These are phyloP conservation scores for Clavispora vitiphila DNA, from an alignment of 805 yeast species.

Conservation along the genomic window DNA sequence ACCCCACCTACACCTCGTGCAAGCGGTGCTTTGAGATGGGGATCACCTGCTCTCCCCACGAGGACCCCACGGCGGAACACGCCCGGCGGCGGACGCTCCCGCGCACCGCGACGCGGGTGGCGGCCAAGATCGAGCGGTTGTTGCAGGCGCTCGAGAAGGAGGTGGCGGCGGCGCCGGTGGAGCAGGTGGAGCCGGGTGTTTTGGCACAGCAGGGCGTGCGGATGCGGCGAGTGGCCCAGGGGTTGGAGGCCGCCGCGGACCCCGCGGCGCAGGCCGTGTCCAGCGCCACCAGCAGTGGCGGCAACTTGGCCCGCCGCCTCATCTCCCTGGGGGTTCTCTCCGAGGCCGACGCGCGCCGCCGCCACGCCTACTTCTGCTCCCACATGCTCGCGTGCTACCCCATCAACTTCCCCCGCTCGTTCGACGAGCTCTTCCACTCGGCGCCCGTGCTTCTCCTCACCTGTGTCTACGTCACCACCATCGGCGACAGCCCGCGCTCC, in stretches of 20 bases:
- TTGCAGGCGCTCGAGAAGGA: constrained; percentile 3
- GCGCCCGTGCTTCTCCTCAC: constrained; percentile 41
- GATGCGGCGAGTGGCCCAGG: neutral
- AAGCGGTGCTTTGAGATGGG: constrained; percentile 41
- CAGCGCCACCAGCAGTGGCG: neutral
- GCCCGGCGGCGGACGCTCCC: constrained; percentile 12
- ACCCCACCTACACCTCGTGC: constrained; percentile 41
- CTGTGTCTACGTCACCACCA: constrained; percentile 43
- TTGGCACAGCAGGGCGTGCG: neutral
- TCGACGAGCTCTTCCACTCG: constrained; percentile 35
- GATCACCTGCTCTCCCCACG: constrained; percentile 44
- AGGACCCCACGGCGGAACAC: constrained; percentile 44
- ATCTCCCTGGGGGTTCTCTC: constrained; percentile 29
- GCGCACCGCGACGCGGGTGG: constrained; percentile 2
- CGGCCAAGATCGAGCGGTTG: constrained; percentile 2
- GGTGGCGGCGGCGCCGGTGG: neutral
- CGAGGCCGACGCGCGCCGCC: constrained; percentile 27
- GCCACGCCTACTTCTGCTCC: constrained; percentile 31
- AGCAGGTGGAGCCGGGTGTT: neutral
- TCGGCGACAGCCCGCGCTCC: constrained; percentile 30
- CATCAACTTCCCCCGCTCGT: constrained; percentile 35
- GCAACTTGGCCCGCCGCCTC: constrained; percentile 34
- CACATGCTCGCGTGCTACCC: constrained; percentile 47
- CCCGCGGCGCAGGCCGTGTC: neutral
- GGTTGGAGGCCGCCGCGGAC: too few species aligned